Base-by-base conservation (phyloP, 176 grass and related monocot genomes). In the maize (Zea mays) region DNA sequence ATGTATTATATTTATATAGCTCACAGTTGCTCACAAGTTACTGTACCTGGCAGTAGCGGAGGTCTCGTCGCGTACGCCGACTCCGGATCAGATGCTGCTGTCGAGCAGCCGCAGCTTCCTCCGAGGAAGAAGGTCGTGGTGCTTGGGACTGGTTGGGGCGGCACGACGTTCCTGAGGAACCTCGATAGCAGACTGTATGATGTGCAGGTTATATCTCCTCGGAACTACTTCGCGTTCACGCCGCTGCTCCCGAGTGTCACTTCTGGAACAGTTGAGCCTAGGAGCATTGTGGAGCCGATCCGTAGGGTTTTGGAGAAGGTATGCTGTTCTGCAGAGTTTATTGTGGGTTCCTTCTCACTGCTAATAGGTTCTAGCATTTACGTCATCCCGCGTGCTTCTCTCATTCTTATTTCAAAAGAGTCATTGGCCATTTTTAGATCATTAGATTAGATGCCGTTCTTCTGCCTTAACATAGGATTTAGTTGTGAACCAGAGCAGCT, bases 191-290 rank as follows among this genome's bases (percentile, higher is more conserved):
- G 47, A 7, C 34, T 83, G 56, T 97, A 97, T 41, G 88, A 97
- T 91, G 94, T 97, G 56, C 94, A 97, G 72, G 86, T 97, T 34
- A 89, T 97, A 83, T 97, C 94, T 10, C 94, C 94, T 60, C 84
- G 94, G 62, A 97, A 97, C 72, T 97, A 97, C 71, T 97, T 97
- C 47, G 86, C 88, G 2, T 97, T 97, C 49, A 97, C 94, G 0
- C 94, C 94, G 4, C 74, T 97, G 84, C 91, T 97, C 45, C 94
- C 94, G 4, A 97, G 94, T 72, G 88, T 97, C 59, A 97, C 94
- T 21, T 97, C 88, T 79, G 94, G 94, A 27, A 97, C 94, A 62
- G 88, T 97, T 50, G 94, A 97, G 73, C 91, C 94, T 17, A 90
- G 94, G 82, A 97, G 94, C 61, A 86, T 97, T 57, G 88, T 91